Conservation (phyloP, 805 yeast genomes). For the Suhomyces faveliae region DNA sequence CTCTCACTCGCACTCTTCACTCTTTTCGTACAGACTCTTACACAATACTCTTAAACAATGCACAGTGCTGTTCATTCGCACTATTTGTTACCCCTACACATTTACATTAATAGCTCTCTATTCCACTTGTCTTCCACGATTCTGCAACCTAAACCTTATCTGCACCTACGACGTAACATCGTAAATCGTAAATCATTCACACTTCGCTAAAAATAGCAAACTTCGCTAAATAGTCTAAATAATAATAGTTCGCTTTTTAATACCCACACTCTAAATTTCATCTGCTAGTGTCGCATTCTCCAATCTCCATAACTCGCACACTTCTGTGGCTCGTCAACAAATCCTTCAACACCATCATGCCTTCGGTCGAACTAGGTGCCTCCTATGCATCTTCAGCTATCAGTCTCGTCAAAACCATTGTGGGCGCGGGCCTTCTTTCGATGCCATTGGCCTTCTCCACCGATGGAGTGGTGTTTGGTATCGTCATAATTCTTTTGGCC, state of each 20-base stretch:
- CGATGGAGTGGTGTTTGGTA: slow-evolving; percentile 47
- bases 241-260: too few relatives aligned
- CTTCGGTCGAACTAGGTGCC: slow-evolving; percentile 34
- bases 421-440: slow-evolving; percentile 69
- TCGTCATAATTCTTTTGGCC: slow-evolving; percentile 54
- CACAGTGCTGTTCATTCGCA: too few relatives aligned
- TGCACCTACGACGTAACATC: too few relatives aligned
- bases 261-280: background rate
- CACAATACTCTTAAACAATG: too few relatives aligned
- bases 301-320: background rate
- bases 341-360: slow-evolving; percentile 11
- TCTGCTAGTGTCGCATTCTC: background rate
- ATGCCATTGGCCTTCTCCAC: slow-evolving; percentile 65
- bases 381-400: slow-evolving; percentile 57
- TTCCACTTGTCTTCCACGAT: too few relatives aligned
- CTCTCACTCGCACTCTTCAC: too few relatives aligned
- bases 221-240: too few relatives aligned
- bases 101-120: too few relatives aligned
- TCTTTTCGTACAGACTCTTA: too few relatives aligned
- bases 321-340: background rate
- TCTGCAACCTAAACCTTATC: too few relatives aligned
- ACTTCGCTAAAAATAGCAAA: too few relatives aligned
- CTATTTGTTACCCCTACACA: too few relatives aligned
- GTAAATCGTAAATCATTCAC: background rate
- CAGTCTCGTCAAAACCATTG: slow-evolving; percentile 54